Base-by-base conservation (phyloP, 208 protist genomes). In the Porcisia hertigi region DNA sequence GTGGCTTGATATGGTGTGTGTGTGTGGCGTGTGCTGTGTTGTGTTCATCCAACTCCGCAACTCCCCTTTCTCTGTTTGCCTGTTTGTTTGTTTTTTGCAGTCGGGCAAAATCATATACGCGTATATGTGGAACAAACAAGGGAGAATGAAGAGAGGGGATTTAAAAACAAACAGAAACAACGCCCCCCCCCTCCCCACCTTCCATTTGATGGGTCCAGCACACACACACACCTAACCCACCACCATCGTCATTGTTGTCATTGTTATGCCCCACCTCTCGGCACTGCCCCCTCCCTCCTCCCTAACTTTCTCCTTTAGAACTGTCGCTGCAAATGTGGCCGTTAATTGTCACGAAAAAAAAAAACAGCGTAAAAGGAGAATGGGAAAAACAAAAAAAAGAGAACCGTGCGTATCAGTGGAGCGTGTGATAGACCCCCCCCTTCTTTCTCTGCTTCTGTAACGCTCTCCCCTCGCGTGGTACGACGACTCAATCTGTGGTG, bases 251-350 rank as follows among this genome's bases (percentile, higher is more conserved):
- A 14, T 12, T 14, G 5, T 14, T 52, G 47, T 52, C 47, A 52
- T 52, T 52, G 47, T 52, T 52, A 52, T 52, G 47, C 11, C 47
- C 11, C 25, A 2, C 25, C 64, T 20, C 8, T 69, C 64, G 14
- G 16, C 23, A 12, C 47, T 25, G 63, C 5, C 25, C 45, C 25
- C 16, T 67, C 76, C 4, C 16, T 67, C 76, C n/a, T 8, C 39
- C 78, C 69, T 60, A 73, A 66, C 43, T 72, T 52, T 9, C 39
- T 66, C 36, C 60, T 25, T 23, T 16, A 67, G 20, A 25, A 39
- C 14, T 52, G 36, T 30, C 20, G n/a, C 60, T n/a, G 30, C 23
- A 2, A 11, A 16, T 65, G 36, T 45, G 14, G 41, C 60, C 20
- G 60, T 47, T 47, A 25, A 41, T 12, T 36, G 41, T 16, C 53